These are phyloP conservation scores for Talaromyces stipitatus DNA, from an alignment of 495 filamentous ascomycete species.

Conservation along the genomic window DNA sequence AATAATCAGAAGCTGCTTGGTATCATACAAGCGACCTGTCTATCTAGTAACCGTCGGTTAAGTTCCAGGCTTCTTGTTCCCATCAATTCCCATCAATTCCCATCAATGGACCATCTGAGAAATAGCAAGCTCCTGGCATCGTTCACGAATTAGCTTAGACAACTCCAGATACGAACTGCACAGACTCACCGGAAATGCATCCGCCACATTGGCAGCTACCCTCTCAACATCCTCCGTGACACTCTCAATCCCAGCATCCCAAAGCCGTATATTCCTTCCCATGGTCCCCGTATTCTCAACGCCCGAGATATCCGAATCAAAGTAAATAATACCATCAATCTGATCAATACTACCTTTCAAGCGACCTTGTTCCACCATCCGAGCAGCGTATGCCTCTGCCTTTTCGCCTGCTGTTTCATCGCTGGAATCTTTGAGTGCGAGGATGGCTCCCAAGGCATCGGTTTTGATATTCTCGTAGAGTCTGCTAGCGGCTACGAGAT, in stretches of 20 bases:
- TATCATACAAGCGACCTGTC: not conserved
- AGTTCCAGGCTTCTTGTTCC: not conserved
- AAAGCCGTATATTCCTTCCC: constrained; percentile 62
- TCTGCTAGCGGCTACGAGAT: constrained; percentile 75
- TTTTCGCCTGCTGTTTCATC: constrained; percentile 56
- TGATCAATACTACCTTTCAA: constrained; percentile 87
- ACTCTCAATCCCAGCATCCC: constrained; percentile 82
- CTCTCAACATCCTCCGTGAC: constrained; percentile 84
- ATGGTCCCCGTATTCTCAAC: constrained; percentile 47
- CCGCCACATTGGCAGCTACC: constrained; percentile 48
- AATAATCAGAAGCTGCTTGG: not conserved
- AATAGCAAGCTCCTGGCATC: constrained; percentile 11
- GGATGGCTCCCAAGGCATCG: constrained; percentile 64
- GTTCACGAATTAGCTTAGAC: not conserved
- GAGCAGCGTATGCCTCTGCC: constrained; percentile 85
- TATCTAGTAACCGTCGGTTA: not conserved
- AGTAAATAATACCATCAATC: constrained; percentile 81
- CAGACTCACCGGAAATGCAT: constrained; percentile 33
- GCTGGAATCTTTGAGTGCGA: constrained; percentile 50
- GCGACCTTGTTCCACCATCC: constrained; percentile 92
- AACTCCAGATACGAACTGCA: not conserved
- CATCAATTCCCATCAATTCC: too few species aligned
- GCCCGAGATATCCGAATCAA: constrained; percentile 59
- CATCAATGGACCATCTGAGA: constrained; percentile 18
- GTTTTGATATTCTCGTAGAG: constrained; percentile 86